These are phyloP conservation scores for Penicillium herquei DNA, from an alignment of 495 filamentous ascomycete genomes.

Conservation along the genomic window DNA sequence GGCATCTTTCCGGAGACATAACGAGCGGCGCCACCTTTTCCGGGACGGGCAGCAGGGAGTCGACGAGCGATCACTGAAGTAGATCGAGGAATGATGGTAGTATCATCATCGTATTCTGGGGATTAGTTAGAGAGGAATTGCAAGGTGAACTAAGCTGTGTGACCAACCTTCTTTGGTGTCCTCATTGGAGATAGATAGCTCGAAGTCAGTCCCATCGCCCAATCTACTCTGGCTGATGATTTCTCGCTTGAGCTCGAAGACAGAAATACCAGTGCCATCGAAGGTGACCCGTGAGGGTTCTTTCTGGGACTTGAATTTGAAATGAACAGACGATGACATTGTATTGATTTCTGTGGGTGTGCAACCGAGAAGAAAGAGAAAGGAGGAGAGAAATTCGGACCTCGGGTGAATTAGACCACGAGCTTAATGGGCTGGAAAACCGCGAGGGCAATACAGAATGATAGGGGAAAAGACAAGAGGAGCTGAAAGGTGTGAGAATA, in stretches of 20 bases:
- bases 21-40: conserved; percentile 83
- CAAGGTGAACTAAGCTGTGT: conserved; percentile 1
- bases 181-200: conserved; percentile 87
- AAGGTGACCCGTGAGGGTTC: conserved; percentile 93
- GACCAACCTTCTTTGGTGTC: conserved; percentile 83
- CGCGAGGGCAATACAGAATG: conserved; percentile 18
- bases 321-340: conserved; percentile 98
- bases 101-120: conserved; percentile 94
- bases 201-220: conserved; percentile 97
- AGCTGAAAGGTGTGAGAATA: neutral
- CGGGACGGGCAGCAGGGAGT: conserved; percentile 74
- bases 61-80: conserved; percentile 90
- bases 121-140: conserved; percentile 8
- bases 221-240: conserved; percentile 92
- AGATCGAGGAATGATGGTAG: conserved; percentile 88
- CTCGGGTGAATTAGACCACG: conserved; percentile 33
- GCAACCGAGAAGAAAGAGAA: conserved; percentile 26
- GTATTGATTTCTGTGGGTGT: conserved; percentile 48
- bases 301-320: conserved; percentile 99
- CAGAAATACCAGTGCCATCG: conserved; percentile 96
- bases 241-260: conserved; percentile 97
- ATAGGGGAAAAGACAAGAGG: conserved; percentile 7
- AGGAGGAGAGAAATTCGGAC: conserved; percentile 1
- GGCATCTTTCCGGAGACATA: conserved; percentile 99
- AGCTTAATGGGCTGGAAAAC: conserved; percentile 29